Evolutionary conservation across 306 rosid genomes (phyloP).

Genomic region (Lathyrus sativus): DNA sequence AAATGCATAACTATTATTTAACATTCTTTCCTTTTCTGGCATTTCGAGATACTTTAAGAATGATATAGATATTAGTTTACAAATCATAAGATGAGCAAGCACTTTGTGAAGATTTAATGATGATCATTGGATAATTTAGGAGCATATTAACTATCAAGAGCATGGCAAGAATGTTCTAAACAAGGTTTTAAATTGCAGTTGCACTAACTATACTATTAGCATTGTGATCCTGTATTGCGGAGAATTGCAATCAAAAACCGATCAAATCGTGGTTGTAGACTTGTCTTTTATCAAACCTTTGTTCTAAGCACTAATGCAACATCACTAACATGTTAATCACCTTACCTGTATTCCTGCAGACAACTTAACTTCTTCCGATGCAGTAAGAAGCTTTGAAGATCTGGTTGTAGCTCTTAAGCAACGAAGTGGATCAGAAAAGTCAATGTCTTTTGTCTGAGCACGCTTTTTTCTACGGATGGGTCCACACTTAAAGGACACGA

Average conservation of each 20-base stretch:
- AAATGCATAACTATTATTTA: not conserved
- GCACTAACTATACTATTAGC: not conserved
- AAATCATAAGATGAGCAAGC: conserved; percentile 22
- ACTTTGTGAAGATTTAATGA: conserved; percentile 26
- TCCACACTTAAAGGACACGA: conserved; percentile 67
- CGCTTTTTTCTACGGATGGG: conserved; percentile 71
- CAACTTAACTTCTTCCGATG: conserved; percentile 72
- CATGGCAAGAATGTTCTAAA: conserved; percentile 25
- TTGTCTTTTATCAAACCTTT: not conserved
- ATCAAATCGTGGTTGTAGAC: not conserved
- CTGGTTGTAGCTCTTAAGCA: conserved; percentile 77
- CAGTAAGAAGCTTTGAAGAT: conserved; percentile 69
- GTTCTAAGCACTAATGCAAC: conserved; percentile 29
- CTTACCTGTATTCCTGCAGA: conserved; percentile 94
- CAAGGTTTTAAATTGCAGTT: not conserved
- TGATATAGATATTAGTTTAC: conserved; percentile 15
- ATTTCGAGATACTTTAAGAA: conserved; percentile 19
- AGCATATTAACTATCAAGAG: conserved; percentile 29
- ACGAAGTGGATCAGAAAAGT: conserved; percentile 84
- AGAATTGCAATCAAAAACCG: not conserved
- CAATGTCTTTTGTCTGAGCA: conserved; percentile 65
- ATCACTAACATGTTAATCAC: conserved; percentile 25
- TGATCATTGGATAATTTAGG: conserved; percentile 28
- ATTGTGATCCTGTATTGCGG: not conserved
- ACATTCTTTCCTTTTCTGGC: not conserved